Evolutionary conservation across 2,329 filamentous ascomycete species (phyloP).

Genomic region (Pezizomycotina sp.): DNA sequence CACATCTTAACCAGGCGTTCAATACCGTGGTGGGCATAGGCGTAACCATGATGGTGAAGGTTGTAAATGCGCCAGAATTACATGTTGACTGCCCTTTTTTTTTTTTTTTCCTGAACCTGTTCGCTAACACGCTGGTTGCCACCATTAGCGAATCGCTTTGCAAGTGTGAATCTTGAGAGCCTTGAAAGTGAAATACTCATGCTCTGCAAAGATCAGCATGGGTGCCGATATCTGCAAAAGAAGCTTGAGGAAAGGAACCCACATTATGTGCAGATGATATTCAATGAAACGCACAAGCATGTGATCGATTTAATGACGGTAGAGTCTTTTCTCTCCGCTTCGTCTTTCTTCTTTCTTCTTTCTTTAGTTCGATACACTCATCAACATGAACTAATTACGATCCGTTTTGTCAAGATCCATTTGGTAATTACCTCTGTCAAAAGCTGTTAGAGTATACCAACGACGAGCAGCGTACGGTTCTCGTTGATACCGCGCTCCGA

Average conservation of each 20-base stretch:
- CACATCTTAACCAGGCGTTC: conserved; percentile 12
- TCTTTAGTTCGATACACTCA: neutral
- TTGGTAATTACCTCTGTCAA: conserved; percentile 98
- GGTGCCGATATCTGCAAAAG: conserved; percentile 90
- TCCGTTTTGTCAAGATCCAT: conserved; percentile 47
- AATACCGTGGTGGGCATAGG: conserved; percentile 18
- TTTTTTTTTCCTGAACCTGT: conserved; percentile 27
- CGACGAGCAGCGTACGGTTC: conserved; percentile 79
- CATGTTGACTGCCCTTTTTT: conserved; percentile 25
- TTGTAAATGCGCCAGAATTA: neutral
- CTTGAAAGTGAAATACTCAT: conserved; percentile 71
- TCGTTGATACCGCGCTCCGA: conserved; percentile 80
- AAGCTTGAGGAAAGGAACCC: conserved; percentile 81
- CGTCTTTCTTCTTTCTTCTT: neutral
- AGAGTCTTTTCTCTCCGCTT: neutral
- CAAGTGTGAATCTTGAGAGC: conserved; percentile 65
- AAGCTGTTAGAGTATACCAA: conserved; percentile 92
- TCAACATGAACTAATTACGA: conserved; percentile 22
- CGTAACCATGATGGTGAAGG: conserved; percentile 12
- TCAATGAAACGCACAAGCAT: conserved; percentile 79
- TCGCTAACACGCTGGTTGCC: neutral
- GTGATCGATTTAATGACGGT: conserved; percentile 91
- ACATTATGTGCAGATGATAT: conserved; percentile 80
- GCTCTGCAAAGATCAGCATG: conserved; percentile 94
- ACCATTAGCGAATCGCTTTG: conserved; percentile 47